Evolutionary conservation across 2,329 filamentous ascomycete species (phyloP).

Genomic region (Macrophomina pseudophaseolina): DNA sequence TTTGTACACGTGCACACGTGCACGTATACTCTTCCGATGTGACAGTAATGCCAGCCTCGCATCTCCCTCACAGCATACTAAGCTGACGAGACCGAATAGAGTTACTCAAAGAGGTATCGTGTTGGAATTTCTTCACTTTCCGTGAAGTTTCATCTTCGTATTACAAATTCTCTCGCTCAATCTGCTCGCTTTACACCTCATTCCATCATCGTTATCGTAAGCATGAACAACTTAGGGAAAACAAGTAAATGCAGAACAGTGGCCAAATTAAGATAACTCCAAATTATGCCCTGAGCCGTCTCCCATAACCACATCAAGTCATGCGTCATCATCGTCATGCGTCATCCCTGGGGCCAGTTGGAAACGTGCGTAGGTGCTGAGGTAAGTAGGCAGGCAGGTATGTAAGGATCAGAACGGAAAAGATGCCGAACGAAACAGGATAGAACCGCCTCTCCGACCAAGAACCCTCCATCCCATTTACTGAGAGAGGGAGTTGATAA

Average conservation of each 20-base stretch:
- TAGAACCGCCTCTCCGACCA: background rate
- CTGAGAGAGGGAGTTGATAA: too few species aligned
- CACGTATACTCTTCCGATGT: too few species aligned
- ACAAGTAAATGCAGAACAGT: background rate
- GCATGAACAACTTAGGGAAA: background rate
- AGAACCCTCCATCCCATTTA: background rate
- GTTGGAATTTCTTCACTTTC: background rate
- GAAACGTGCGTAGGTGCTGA: too few species aligned
- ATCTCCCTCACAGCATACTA: too few species aligned
- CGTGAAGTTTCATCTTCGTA: background rate
- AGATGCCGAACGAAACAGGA: background rate
- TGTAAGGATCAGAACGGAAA: background rate
- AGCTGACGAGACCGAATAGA: background rate
- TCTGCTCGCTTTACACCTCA: background rate
- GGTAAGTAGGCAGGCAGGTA: background rate
- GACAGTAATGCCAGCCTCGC: too few species aligned
- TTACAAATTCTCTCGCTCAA: background rate
- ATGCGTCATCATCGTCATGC: background rate
- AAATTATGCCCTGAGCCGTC: background rate
- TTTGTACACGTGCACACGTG: too few species aligned
- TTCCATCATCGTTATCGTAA: constrained; percentile 6
- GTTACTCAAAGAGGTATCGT: background rate
- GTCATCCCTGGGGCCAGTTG: background rate
- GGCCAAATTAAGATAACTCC: constrained; percentile 6
- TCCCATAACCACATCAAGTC: background rate